Base-by-base conservation (phyloP, 2,329 filamentous ascomycete species). In the Penicillium sumatraense region DNA sequence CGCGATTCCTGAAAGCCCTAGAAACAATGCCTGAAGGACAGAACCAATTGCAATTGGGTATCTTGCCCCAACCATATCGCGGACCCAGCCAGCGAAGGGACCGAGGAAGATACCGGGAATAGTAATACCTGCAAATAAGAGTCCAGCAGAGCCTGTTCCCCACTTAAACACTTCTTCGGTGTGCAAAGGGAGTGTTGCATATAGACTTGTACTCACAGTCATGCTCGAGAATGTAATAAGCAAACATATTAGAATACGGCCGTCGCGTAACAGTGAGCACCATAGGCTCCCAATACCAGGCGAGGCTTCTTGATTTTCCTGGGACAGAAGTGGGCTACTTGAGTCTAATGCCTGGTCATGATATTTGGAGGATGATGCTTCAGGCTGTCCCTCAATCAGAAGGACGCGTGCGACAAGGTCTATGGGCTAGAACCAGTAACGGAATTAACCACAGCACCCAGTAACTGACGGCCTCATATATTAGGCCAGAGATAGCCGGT, bases 131-230 rank as follows among this genome's bases (percentile, higher is more conserved):
- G 40, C 20, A 45, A 58, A 58, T 8, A 56, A n/a, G 8, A 44
- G 13, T n/a, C 56, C 53, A 31, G 26, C 13, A 5, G 9, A 33
- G 6, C 24, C 49, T 20, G 26, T 27, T 4, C 31, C 60, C 65
- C 66, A 71, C 2, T 53, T 52, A 51, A 70, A 70, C 2, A 29
- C 40, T 9, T 58, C 35, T 14, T 59, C 26, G 1, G 66, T 49
- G 18, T 70, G 64, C 1, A 66, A 36, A 11, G 68, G 63, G 5
- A 69, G 51, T 2, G 67, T 69, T 0, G 68, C 59, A 42, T 64
- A 45, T 44, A 65, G 64, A 20, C 61, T 61, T 5, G 62, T 55
- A 10, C 53, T 21, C 3, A 67, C 26, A 6, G 49, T 23, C 5
- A 55, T 55, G n/a, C 53, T 59, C 1, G 52, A 20, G 14, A 60